Conservation (phyloP, 257 asterid genomes). For the Asclepias syriaca region DNA sequence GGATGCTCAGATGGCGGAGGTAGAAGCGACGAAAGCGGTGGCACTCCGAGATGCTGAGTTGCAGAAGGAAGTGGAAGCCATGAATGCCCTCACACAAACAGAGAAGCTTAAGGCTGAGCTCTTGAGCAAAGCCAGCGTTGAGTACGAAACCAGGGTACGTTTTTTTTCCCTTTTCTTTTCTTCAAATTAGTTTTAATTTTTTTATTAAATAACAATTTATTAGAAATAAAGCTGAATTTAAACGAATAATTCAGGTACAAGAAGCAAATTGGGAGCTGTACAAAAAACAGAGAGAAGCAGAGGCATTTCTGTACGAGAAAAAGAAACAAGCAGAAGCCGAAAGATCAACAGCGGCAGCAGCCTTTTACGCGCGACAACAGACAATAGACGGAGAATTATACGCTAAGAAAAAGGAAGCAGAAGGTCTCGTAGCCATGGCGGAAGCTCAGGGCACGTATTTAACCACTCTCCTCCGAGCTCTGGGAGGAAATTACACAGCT, state of each 20-base stretch:
- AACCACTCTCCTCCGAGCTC: constrained; percentile 34
- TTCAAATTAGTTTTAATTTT: no score
- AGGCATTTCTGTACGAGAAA: constrained; percentile 49
- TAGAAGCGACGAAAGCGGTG: constrained; percentile 56
- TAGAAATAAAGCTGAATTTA: neutral
- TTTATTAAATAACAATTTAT: no score
- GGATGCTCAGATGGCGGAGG: constrained; percentile 54
- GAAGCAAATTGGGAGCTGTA: constrained; percentile 68
- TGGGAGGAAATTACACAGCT: constrained; percentile 54
- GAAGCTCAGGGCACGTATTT: constrained; percentile 59
- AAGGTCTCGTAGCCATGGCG: constrained; percentile 52
- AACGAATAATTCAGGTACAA: constrained; percentile 35
- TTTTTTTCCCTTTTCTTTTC: no score
- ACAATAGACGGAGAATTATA: constrained; percentile 47
- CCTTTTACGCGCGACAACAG: constrained; percentile 34
- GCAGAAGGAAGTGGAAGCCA: constrained; percentile 53
- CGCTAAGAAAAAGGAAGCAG: constrained; percentile 57
- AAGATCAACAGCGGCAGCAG: constrained; percentile 52
- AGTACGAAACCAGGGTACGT: constrained; percentile 52
- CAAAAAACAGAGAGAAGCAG: constrained; percentile 57
- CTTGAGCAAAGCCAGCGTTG: constrained; percentile 53
- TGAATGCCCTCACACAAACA: constrained; percentile 46
- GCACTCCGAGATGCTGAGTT: constrained; percentile 53
- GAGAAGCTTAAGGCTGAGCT: constrained; percentile 63
- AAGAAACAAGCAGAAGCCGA: constrained; percentile 52